Conservation (phyloP, 441 rosid genomes). For the Viola pubescens region DNA sequence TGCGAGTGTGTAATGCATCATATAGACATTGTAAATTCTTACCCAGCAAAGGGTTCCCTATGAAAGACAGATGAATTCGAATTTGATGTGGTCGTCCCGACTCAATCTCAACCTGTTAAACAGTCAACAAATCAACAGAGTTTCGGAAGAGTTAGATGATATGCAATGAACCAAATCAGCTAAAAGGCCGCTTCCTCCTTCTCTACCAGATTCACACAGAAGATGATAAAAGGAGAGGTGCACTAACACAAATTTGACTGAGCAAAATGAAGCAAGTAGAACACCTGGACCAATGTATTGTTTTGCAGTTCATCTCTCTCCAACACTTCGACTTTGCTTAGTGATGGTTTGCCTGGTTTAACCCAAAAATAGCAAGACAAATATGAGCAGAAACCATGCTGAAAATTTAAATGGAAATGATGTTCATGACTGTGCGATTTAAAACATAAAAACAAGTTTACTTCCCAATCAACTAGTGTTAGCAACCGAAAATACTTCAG, state of each 20-base stretch:
- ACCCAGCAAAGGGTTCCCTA: constrained; percentile 84
- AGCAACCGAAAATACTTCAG: constrained; percentile 5
- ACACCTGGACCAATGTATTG: constrained; percentile 63
- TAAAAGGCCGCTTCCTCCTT: not conserved
- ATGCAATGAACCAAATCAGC: not conserved
- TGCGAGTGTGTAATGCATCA: not conserved
- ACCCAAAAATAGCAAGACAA: constrained; percentile 5
- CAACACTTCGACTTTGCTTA: constrained; percentile 70
- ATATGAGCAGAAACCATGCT: not conserved
- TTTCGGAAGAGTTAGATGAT: not conserved
- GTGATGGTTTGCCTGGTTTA: constrained; percentile 57
- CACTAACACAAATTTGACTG: not conserved
- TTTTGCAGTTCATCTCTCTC: constrained; percentile 49
- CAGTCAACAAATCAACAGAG: not conserved
- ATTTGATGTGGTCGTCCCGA: constrained; percentile 95
- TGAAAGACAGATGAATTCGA: constrained; percentile 80
- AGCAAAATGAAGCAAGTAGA: not conserved
- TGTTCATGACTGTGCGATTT: not conserved
- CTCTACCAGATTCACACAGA: not conserved
- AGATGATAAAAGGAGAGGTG: not conserved
- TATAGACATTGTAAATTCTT: constrained; percentile 18
- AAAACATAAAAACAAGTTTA: constrained; percentile 9
- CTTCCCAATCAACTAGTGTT: constrained; percentile 1
- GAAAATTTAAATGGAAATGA: not conserved
- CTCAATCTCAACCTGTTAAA: constrained; percentile 70